phyloP scores from a whole-genome alignment of 352 stramenopile species.

The Phytopythium chamaehyphon region DNA sequence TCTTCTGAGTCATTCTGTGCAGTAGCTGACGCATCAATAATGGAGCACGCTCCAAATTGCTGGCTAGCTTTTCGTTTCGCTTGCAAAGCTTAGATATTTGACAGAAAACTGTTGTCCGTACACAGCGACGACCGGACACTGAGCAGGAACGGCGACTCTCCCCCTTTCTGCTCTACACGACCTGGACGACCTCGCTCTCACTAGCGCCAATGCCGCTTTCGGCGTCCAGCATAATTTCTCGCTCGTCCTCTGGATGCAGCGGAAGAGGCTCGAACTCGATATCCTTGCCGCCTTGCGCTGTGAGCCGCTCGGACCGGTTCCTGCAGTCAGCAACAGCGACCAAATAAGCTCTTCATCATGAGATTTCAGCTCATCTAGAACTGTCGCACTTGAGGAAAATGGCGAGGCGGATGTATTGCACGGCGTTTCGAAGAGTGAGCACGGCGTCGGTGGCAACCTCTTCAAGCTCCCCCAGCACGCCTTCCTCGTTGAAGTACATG shows the following conservation, averaged over 20 bases:
- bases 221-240: constrained; percentile 47
- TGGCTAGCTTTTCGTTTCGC: neutral
- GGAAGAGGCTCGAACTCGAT: constrained; percentile 58
- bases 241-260: constrained; percentile 32
- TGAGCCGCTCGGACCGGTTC: constrained; percentile 49
- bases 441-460: constrained; percentile 74
- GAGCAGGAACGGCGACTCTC: neutral
- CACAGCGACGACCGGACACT: too few relatives aligned
- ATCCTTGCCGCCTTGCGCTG: constrained; percentile 39
- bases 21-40: constrained; percentile 5
- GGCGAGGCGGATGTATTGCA: constrained; percentile 77
- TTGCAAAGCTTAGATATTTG: neutral
- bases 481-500: constrained; percentile 85
- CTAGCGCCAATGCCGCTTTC: constrained; percentile 36
- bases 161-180: constrained; percentile 21
- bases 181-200: constrained; percentile 21
- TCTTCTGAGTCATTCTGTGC: constrained; percentile 47
- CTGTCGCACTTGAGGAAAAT: constrained; percentile 74
- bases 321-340: constrained; percentile 12
- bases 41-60: neutral
- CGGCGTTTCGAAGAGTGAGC: constrained; percentile 69
- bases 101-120: too few relatives aligned
- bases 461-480: constrained; percentile 76
- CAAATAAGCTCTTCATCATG: neutral
- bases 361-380: too few relatives aligned